Base-by-base conservation (phyloP, 2,329 filamentous ascomycete species). In the Sordariomycetes sp. region DNA sequence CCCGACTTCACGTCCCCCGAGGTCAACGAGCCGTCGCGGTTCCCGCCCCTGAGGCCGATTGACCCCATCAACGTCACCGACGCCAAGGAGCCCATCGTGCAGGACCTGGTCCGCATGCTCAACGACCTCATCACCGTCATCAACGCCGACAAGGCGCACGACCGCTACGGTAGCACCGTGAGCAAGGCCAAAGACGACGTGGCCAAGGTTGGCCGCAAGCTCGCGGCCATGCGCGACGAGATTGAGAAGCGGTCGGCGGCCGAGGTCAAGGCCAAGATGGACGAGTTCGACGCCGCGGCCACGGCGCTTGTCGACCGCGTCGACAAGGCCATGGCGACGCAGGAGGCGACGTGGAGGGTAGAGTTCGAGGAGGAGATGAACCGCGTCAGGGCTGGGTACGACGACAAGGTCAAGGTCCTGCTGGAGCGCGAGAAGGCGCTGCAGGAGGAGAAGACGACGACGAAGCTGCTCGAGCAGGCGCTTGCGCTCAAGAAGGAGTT, bases 111-210 rank as follows among this genome's bases (percentile, higher is more conserved):
- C 59, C 92, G 89, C 74, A 92, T 96, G 74, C 80, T 99, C 64
- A 99, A 99, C 73, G 90, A 95, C 70, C 86, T 99, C 65, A 96
- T 99, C 67, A 85, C 89, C 10, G 89, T 95, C 53, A 85, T 96
- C 68, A 96, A 96, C 70, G 87, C 88, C 59, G 92, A 96, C 68
- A 82, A 86, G 60, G 82, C 89, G 58, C 82, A 86, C 61, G 79
- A 79, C 63, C 90, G 87, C 70, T 96, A 94, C 72, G 84, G 82
- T 56, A 79, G 81, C 2, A 86, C 90, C 1, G 84, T 99, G 59
- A 76, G 80, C 63, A 91, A 94, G 76, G 91, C 92, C 61, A 97
- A 96, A 78, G 76, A 79, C 56, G 87, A 95, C 63, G 77, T 97
- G 55, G 74, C 79, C 67, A 86, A 85, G 69, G 85, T 97, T 57